A percentile compares a stretch with the other conserved stretches of the same genome.
phyloP scores from a whole-genome alignment of 2,329 filamentous ascomycete genomes.

The Scopulariopsis brevicaulis region DNA sequence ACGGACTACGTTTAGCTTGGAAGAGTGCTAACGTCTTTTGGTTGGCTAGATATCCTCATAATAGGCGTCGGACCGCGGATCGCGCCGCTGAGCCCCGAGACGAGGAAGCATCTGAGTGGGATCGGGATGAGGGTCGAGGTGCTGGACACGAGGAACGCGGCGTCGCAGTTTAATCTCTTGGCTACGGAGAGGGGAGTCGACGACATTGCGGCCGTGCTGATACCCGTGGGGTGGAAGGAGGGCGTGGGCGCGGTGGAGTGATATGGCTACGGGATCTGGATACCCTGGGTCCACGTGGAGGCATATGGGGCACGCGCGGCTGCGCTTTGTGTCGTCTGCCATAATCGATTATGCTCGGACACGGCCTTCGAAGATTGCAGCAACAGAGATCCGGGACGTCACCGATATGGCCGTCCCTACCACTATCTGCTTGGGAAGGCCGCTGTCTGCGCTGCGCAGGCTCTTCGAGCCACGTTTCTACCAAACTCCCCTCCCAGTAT shows the following conservation, averaged over 20 bases:
- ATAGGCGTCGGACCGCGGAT: conserved; percentile 75
- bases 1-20: no score
- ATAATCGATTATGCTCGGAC: no score
- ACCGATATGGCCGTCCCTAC: not conserved
- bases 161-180: conserved; percentile 86
- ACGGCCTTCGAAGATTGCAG: not conserved
- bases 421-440: not conserved
- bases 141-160: conserved; percentile 85
- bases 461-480: not conserved
- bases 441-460: not conserved
- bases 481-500: not conserved
- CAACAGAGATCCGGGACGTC: not conserved
- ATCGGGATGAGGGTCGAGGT: conserved; percentile 81
- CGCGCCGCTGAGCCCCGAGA: conserved; percentile 63
- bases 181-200: conserved; percentile 85
- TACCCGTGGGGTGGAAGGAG: conserved; percentile 76
- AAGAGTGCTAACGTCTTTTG: not conserved
- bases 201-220: conserved; percentile 76
- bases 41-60: conserved; percentile 63
- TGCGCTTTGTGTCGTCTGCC: no score
- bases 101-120: conserved; percentile 58
- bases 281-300: no score
- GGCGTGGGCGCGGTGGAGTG: conserved; percentile 26
- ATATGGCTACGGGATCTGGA: no score
- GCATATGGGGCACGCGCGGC: no score